Conservation (phyloP, 148 eudicot species). For the Arbutus unedo region DNA sequence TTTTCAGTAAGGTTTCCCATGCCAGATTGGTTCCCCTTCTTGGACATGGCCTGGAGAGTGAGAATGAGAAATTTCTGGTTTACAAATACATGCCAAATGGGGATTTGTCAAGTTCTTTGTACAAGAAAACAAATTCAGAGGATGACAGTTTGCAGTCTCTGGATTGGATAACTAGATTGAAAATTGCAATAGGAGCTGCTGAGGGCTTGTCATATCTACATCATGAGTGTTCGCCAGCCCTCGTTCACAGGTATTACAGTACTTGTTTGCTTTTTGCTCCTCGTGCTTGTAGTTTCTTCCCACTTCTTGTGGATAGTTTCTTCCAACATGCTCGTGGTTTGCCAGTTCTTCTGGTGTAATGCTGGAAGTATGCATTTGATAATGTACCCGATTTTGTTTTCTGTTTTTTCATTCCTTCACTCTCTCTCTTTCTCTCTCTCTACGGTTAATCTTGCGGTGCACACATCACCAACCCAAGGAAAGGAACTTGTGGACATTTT, state of each 20-base stretch:
- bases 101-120: slow-evolving; percentile 84
- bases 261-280: background rate
- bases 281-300: slow-evolving; percentile 1
- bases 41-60: slow-evolving; percentile 86
- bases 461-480: background rate
- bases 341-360: background rate
- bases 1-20: slow-evolving; percentile 79
- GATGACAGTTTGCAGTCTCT: slow-evolving; percentile 75
- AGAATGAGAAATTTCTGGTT: slow-evolving; percentile 77
- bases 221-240: slow-evolving; percentile 84
- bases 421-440: background rate
- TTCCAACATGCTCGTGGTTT: background rate
- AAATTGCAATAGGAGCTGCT: slow-evolving; percentile 92
- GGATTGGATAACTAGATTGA: slow-evolving; percentile 97
- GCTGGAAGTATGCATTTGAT: background rate
- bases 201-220: slow-evolving; percentile 86
- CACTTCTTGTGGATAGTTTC: background rate
- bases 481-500: background rate
- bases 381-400: background rate
- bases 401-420: background rate
- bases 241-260: slow-evolving; percentile 81
- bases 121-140: slow-evolving; percentile 46
- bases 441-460: slow-evolving; percentile 8
- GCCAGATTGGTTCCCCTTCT: slow-evolving; percentile 77
- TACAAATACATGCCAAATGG: slow-evolving; percentile 85